phyloP scores from a whole-genome alignment of 23 red algal species.

The Chondrus crispus region DNA sequence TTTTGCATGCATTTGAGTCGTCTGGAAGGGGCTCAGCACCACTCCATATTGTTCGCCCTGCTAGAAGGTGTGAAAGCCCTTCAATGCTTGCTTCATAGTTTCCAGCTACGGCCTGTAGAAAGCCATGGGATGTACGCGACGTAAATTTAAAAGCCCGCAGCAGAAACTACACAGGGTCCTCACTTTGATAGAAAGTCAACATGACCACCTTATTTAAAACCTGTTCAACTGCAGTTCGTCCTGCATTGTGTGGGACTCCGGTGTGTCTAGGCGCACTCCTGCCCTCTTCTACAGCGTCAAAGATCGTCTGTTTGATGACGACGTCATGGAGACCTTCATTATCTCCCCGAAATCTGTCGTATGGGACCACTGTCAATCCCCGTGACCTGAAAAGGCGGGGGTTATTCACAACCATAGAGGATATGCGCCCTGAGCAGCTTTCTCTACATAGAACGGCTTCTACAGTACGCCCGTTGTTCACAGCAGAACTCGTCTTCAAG shows the following conservation, averaged over 20 bases:
- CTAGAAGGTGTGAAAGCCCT: not conserved
- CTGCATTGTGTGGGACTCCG: not conserved
- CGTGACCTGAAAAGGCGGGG: not conserved
- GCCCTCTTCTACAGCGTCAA: not conserved
- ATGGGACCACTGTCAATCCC: not conserved
- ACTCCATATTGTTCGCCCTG: not conserved
- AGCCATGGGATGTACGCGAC: not conserved
- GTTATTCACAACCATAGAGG: conserved; percentile 1
- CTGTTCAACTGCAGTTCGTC: not conserved
- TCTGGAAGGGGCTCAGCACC: not conserved
- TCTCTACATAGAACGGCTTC: not conserved
- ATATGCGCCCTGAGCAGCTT: not conserved
- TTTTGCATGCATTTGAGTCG: not conserved
- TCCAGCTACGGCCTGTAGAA: not conserved
- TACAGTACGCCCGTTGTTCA: not conserved
- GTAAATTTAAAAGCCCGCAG: conserved; percentile 19
- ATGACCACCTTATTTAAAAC: not conserved
- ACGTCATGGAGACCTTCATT: not conserved
- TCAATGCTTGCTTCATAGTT: not conserved
- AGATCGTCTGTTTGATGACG: not conserved
- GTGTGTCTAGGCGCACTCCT: not conserved
- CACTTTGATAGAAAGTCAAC: not conserved
- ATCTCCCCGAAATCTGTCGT: not conserved
- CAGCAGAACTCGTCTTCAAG: not conserved
- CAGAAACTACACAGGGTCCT: conserved; percentile 23